phyloP scores from a whole-genome alignment of 2,329 filamentous ascomycete genomes.

The Thelonectria olida region DNA sequence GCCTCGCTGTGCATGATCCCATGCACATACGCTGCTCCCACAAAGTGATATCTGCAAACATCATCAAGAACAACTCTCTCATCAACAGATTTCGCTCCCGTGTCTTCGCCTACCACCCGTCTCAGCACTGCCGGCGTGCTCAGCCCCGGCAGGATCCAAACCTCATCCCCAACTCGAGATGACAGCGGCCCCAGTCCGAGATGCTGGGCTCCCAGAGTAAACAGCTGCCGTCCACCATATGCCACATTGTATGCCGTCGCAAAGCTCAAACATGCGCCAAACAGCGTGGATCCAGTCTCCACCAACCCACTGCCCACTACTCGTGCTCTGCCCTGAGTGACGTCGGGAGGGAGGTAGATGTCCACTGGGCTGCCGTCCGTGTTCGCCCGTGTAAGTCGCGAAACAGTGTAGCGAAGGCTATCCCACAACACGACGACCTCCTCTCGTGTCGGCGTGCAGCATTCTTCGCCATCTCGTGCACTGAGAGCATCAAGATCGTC shows the following conservation, averaged over 20 bases:
- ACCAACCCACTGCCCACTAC: conserved; percentile 31
- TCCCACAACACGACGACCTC: conserved; percentile 34
- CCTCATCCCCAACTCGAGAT: conserved; percentile 30
- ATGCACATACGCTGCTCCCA: conserved; percentile 33
- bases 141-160: conserved; percentile 36
- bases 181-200: conserved; percentile 32
- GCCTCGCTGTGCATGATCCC: conserved; percentile 36
- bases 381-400: conserved; percentile 22
- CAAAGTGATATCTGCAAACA: conserved; percentile 22
- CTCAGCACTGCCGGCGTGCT: conserved; percentile 30
- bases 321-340: conserved; percentile 26
- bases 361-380: conserved; percentile 28
- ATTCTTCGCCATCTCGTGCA: conserved; percentile 24
- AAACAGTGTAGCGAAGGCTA: conserved; percentile 29
- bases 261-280: conserved; percentile 29
- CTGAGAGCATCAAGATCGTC: conserved; percentile 28
- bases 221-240: conserved; percentile 36
- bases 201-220: conserved; percentile 26
- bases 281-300: conserved; percentile 22
- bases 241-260: conserved; percentile 24
- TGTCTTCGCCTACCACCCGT: not conserved
- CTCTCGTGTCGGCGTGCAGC: conserved; percentile 28
- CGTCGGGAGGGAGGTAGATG: conserved; percentile 28
- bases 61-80: not conserved
- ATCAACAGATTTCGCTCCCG: not conserved